Base-by-base conservation (phyloP, 2,329 filamentous ascomycete genomes). In the Trichophyton mentagrophytes region DNA sequence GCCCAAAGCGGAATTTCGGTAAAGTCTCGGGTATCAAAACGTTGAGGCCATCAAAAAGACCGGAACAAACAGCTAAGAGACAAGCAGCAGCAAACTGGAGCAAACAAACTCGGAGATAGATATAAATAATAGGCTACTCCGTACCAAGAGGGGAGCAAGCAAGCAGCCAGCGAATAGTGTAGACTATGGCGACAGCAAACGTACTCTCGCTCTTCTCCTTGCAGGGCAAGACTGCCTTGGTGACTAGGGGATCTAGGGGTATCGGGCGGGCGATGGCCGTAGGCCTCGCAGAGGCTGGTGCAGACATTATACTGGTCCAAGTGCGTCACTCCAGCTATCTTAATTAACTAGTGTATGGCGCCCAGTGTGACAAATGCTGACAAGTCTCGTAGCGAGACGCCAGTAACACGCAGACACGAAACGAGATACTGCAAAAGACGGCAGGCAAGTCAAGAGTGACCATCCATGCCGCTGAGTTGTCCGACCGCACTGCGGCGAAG, bases 331-430 rank as follows among this genome's bases (percentile, higher is more conserved):
- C 20, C 27, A 22, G 9, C 13, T 38, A 3, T 38, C 11, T 56
- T 7, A 6, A 8, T 27, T 27, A 33, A 27, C 25, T 44, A 20
- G 58, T 36, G 27, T 27, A 5, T 15, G 20, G 40, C 27, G 22
- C n/a, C 20, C 20, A 13, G 17, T 17, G 42, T 44, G 20, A 33
- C 17, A 11, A 30, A 25, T 30, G 22, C 7, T 25, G 15, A 30
- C 40, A 17, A 13, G 25, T 58, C 30, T 13, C 25, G 15, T 66
- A 84, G 81, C 76, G 82, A 68, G 79, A 85, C 69, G 77, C 77
- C 42, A 77, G 76, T 61, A 75, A 77, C 65, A 77, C 73, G 25
- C 60, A 68, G 38, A 78, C 76, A 8, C 70, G 71, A 60, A 68
- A 84, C 57, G 68, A 73, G 30, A 73, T 76, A 46, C 66, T 72